Percentiles rank a stretch among this genome's conserved stretches.
These are phyloP conservation scores for Eruca vesicaria DNA, from an alignment of 441 rosid species.

Conservation along the genomic window DNA sequence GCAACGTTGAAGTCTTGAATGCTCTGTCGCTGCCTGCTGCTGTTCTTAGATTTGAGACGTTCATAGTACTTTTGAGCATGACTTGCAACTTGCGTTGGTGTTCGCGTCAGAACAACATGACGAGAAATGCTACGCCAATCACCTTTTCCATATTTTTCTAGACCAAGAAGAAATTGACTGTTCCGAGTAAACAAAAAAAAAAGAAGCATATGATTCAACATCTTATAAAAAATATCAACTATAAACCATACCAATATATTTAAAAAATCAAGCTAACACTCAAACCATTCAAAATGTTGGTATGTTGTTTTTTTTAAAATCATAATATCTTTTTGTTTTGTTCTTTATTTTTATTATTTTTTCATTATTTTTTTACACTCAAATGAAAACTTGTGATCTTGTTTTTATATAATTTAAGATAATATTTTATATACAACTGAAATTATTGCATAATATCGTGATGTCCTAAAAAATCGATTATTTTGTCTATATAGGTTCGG, in stretches of 20 bases:
- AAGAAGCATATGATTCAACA: neutral
- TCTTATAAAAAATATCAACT: too few species aligned
- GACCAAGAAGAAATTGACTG: slow-evolving; percentile 81
- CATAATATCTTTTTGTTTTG: neutral
- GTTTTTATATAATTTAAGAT: neutral
- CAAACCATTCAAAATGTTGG: neutral
- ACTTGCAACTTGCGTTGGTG: slow-evolving; percentile 94
- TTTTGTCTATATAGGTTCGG: neutral
- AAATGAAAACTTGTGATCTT: neutral
- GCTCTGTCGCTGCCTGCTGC: slow-evolving; percentile 72
- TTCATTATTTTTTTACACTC: neutral
- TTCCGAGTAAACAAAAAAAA: neutral
- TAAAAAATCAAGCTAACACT: too few species aligned
- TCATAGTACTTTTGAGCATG: slow-evolving; percentile 88
- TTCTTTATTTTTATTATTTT: too few species aligned
- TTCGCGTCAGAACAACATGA: slow-evolving; percentile 79
- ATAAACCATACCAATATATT: too few species aligned
- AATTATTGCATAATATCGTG: neutral
- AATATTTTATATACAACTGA: neutral
- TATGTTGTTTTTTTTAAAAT: too few species aligned
- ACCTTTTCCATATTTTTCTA: slow-evolving; percentile 87
- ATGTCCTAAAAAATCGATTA: neutral
- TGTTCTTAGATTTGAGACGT: slow-evolving; percentile 68
- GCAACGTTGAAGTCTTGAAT: slow-evolving; percentile 73
- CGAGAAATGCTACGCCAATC: slow-evolving; percentile 97